Percentiles rank a stretch among this genome's conserved stretches.
Conservation (phyloP, 1,139 yeast genomes). For the Hyphopichia fennica region DNA sequence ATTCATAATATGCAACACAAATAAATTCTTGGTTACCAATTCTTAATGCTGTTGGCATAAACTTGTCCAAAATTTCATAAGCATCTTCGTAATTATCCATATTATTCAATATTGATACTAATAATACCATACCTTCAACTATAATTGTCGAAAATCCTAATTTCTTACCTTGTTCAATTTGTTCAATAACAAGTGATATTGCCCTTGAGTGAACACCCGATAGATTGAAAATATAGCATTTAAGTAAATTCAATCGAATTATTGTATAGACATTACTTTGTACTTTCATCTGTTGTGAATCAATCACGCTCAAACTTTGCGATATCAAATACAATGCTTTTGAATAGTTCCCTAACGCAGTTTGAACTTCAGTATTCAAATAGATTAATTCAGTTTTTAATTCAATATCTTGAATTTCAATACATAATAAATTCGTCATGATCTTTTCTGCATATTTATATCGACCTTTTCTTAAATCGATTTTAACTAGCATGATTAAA, state of each 20-base stretch:
- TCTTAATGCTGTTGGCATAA: constrained; percentile 42
- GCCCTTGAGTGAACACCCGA: constrained; percentile 42
- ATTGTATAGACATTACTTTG: constrained; percentile 35
- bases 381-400: constrained; percentile 26
- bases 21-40: constrained; percentile 31
- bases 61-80: constrained; percentile 27
- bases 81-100: constrained; percentile 39
- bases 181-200: constrained; percentile 44
- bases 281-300: constrained; percentile 19
- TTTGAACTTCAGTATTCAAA: constrained; percentile 30
- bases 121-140: constrained; percentile 39
- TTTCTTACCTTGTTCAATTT: constrained; percentile 39
- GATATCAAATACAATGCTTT: constrained; percentile 39
- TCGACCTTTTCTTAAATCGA: constrained; percentile 38
- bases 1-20: constrained; percentile 37
- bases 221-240: constrained; percentile 38
- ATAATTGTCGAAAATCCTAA: constrained; percentile 40
- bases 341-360: constrained; percentile 27
- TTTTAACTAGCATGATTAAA: constrained; percentile 34
- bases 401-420: constrained; percentile 33
- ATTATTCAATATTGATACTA: constrained; percentile 38
- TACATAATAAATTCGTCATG: constrained; percentile 17
- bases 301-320: constrained; percentile 19
- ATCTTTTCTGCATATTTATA: constrained; percentile 25
- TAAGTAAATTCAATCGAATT: constrained; percentile 44